Evolutionary conservation across 2,329 filamentous ascomycete species (phyloP).

Genomic region (Fusarium keratoplasticum): DNA sequence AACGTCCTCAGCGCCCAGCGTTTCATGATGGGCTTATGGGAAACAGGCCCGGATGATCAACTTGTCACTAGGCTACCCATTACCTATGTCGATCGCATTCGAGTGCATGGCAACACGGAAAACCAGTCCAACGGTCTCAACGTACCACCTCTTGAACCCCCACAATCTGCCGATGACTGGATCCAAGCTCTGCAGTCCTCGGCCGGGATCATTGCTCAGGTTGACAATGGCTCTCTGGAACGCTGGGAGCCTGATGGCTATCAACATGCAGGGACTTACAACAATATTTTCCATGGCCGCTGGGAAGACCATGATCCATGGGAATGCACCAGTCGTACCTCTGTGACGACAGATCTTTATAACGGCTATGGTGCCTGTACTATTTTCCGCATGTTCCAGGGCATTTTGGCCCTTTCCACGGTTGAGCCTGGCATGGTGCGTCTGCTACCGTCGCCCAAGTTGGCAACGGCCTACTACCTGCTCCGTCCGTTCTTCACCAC

Average conservation of each 20-base stretch:
- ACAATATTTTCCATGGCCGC: conserved; percentile 63
- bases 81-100: conserved; percentile 76
- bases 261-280: conserved; percentile 67
- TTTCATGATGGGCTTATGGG: conserved; percentile 77
- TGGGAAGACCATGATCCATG: conserved; percentile 69
- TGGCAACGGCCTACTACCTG: conserved; percentile 82
- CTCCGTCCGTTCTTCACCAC: conserved; percentile 69
- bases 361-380: conserved; percentile 68
- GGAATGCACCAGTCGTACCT: conserved; percentile 64
- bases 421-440: conserved; percentile 77
- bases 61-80: conserved; percentile 72
- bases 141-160: conserved; percentile 39
- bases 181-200: conserved; percentile 56
- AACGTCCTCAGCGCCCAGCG: conserved; percentile 72
- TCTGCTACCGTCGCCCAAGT: conserved; percentile 77
- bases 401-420: conserved; percentile 64
- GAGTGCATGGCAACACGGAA: conserved; percentile 67
- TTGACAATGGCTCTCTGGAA: conserved; percentile 78
- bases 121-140: conserved; percentile 34
- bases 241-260: conserved; percentile 79
- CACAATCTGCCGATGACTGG: conserved; percentile 53
- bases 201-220: conserved; percentile 69
- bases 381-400: conserved; percentile 71
- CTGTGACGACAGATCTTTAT: conserved; percentile 66
- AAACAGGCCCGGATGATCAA: conserved; percentile 64